phyloP scores from a whole-genome alignment of 129 eudicot species.

The Solidago caesia region DNA sequence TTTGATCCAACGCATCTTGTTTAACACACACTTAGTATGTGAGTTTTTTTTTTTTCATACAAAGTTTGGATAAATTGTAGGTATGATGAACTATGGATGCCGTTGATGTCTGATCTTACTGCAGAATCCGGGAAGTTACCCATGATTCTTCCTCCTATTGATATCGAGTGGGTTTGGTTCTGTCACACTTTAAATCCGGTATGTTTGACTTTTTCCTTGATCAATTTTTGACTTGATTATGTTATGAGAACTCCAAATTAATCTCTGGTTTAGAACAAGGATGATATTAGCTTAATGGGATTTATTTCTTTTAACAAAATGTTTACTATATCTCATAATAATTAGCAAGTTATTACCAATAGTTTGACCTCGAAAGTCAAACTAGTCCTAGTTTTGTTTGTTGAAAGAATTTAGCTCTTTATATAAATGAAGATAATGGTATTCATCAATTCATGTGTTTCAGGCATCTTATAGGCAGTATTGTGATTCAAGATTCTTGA shows the following conservation, averaged over 20 bases:
- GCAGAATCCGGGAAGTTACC: constrained; percentile 54
- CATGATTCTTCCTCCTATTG: constrained; percentile 91
- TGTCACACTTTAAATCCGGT: constrained; percentile 90
- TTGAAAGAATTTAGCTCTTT: background rate
- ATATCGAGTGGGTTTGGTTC: constrained; percentile 98
- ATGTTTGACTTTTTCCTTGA: constrained; percentile 11
- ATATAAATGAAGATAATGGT: background rate
- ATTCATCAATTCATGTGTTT: constrained; percentile 24
- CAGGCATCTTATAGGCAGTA: constrained; percentile 69
- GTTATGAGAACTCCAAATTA: background rate
- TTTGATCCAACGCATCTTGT: no score
- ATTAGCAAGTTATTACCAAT: background rate
- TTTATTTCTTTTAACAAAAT: background rate
- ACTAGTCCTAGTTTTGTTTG: background rate
- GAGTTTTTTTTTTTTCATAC: background rate
- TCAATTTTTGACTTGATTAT: background rate
- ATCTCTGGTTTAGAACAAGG: background rate
- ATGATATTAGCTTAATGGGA: background rate
- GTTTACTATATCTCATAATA: background rate
- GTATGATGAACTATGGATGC: constrained; percentile 94
- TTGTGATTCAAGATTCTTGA: constrained; percentile 76
- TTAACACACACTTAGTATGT: background rate
- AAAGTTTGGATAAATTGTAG: constrained; percentile 32
- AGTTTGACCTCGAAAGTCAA: constrained; percentile 20
- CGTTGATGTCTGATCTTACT: constrained; percentile 75